Percentiles rank a stretch among this genome's conserved stretches.
phyloP scores from a whole-genome alignment of 805 yeast species.

The Candida morakotiae region DNA sequence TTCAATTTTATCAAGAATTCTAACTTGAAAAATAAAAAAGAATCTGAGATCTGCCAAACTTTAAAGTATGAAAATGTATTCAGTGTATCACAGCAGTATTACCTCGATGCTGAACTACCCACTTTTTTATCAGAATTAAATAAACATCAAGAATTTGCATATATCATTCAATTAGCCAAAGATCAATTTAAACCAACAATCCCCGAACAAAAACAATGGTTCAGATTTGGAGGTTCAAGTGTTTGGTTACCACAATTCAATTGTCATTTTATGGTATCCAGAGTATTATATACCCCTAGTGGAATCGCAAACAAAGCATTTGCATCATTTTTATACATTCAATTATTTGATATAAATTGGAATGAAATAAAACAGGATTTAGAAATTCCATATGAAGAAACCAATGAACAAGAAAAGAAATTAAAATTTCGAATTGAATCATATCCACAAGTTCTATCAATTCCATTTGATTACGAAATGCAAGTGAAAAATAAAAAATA shows the following conservation, averaged over 20 bases:
- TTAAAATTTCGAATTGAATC: constrained; percentile 12
- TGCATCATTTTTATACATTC: constrained; percentile 20
- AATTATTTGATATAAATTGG: constrained; percentile 22
- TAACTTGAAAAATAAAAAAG: neutral
- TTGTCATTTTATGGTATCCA: constrained; percentile 26
- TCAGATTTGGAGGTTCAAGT: constrained; percentile 27
- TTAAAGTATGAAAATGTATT: constrained; percentile 12
- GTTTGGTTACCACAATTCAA: constrained; percentile 30
- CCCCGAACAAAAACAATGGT: constrained; percentile 24
- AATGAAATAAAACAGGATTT: constrained; percentile 15
- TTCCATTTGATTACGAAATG: constrained; percentile 13
- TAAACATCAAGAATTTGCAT: constrained; percentile 7
- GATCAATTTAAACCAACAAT: constrained; percentile 16
- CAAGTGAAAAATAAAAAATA: constrained; percentile 11
- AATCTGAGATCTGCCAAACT: constrained; percentile 12
- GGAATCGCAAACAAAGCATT: constrained; percentile 22
- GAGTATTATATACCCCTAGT: constrained; percentile 22
- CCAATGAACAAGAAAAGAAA: constrained; percentile 9
- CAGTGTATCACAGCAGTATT: constrained; percentile 11
- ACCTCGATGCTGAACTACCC: constrained; percentile 15
- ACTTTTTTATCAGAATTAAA: constrained; percentile 10
- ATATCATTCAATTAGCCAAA: constrained; percentile 14
- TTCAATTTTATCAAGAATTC: constrained; percentile 4
- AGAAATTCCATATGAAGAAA: constrained; percentile 22
- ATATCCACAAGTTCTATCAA: constrained; percentile 13